These are phyloP conservation scores for Saitoella complicata DNA, from an alignment of 805 yeast species.

Conservation along the genomic window DNA sequence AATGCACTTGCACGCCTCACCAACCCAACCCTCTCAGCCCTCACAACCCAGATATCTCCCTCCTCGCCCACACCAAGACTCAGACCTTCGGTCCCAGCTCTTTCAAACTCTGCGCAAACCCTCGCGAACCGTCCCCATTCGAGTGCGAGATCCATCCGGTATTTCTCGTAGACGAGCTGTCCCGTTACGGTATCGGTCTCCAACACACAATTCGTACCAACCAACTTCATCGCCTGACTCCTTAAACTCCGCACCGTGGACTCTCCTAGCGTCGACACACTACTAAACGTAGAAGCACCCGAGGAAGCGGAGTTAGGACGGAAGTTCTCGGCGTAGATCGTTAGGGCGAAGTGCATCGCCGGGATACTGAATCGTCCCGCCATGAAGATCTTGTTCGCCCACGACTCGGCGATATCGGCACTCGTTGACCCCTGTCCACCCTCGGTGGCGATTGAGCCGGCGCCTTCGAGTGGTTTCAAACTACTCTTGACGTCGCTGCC, in stretches of 20 bases:
- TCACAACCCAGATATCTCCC: conserved; percentile 21
- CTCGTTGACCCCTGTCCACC: no score
- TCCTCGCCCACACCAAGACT: conserved; percentile 28
- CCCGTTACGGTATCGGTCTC: conserved; percentile 14
- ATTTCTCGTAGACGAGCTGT: conserved; percentile 20
- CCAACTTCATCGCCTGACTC: conserved; percentile 15
- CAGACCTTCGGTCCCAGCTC: conserved; percentile 43
- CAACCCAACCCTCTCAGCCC: conserved; percentile 22
- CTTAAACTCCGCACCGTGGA: neutral
- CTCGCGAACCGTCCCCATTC: conserved; percentile 59
- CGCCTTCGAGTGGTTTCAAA: no score
- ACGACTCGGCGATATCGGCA: no score
- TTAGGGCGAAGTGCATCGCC: no score
- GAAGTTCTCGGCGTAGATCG: no score
- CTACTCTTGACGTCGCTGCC: no score
- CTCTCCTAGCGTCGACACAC: conserved; percentile 8
- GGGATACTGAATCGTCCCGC: no score
- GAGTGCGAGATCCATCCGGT: conserved; percentile 25
- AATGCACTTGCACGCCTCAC: conserved; percentile 21
- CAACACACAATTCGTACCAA: conserved; percentile 22
- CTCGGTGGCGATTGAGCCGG: no score
- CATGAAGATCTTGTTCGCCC: no score
- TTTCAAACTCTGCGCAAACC: conserved; percentile 54
- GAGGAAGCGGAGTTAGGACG: conserved; percentile 8
- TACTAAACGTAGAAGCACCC: conserved; percentile 15